Evolutionary conservation across 108 stramenopile genomes (phyloP).

Genomic region (Cyclotella distinguenda): DNA sequence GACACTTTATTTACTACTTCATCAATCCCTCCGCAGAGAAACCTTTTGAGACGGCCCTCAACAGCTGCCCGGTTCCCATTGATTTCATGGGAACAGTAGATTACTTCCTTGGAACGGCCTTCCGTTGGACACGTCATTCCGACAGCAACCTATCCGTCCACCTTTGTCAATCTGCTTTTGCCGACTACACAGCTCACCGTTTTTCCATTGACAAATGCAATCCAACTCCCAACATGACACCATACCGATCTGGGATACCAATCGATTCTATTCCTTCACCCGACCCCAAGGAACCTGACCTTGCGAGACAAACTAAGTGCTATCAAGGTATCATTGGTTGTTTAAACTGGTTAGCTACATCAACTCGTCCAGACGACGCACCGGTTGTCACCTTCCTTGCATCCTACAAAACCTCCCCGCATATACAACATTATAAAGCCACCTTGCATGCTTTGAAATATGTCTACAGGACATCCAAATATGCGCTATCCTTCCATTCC

Average conservation of each 20-base stretch:
- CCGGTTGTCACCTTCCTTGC: too few relatives aligned
- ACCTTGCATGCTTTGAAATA: too few relatives aligned
- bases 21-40: conserved; percentile 1
- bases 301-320: not conserved
- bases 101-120: conserved; percentile 26
- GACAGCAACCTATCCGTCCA: conserved; percentile 13
- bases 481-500: too few relatives aligned
- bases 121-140: conserved; percentile 2
- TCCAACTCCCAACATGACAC: conserved; percentile 14
- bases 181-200: conserved; percentile 8
- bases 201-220: conserved; percentile 3
- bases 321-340: conserved; percentile 4
- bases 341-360: conserved; percentile 5
- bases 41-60: not conserved
- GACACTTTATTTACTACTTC: conserved; percentile 28
- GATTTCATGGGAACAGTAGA: conserved; percentile 29
- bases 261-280: conserved; percentile 15
- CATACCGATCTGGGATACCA: conserved; percentile 32
- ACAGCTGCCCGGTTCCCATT: not conserved
- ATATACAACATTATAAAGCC: too few relatives aligned
- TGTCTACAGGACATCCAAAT: too few relatives aligned
- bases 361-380: not conserved
- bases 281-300: conserved; percentile 1
- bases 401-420: too few relatives aligned
- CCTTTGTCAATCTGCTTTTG: conserved; percentile 30